Conservation (phyloP, 202 grass and related monocot species). For the Setaria viridis region DNA sequence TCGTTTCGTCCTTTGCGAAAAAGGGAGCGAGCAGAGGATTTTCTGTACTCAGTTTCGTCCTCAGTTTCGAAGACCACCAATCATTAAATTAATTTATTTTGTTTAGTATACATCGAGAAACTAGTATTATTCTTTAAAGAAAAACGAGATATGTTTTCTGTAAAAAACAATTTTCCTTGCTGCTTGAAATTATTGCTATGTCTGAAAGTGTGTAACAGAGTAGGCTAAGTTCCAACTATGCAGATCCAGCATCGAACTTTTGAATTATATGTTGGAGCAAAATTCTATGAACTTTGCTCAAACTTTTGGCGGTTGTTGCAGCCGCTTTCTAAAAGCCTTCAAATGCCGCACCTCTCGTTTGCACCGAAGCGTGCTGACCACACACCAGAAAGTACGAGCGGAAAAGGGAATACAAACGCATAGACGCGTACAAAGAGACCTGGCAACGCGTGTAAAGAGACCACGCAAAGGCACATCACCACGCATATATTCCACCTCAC, state of each 20-base stretch:
- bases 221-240: too few species aligned
- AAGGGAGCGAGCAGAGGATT: not conserved
- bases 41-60: not conserved
- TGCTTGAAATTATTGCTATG: too few species aligned
- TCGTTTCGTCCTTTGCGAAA: not conserved
- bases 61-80: not conserved
- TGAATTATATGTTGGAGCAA: not conserved
- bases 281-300: not conserved
- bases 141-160: not conserved
- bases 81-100: not conserved
- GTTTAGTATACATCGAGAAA: not conserved
- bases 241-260: too few species aligned
- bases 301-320: not conserved
- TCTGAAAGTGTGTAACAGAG: too few species aligned
- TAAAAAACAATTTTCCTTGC: too few species aligned
- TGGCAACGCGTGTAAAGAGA: not conserved
- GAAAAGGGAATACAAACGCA: not conserved
- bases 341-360: not conserved
- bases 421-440: not conserved
- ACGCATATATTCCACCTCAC: not conserved
- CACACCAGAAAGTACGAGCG: not conserved
- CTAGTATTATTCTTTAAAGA: not conserved
- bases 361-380: not conserved
- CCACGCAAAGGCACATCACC: not conserved
- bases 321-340: not conserved